A percentile compares a stretch with the other conserved stretches of the same genome.
Evolutionary conservation across 371 early-diverging fungal genomes (phyloP).

Genomic region (Choanephora cucurbitarum): DNA sequence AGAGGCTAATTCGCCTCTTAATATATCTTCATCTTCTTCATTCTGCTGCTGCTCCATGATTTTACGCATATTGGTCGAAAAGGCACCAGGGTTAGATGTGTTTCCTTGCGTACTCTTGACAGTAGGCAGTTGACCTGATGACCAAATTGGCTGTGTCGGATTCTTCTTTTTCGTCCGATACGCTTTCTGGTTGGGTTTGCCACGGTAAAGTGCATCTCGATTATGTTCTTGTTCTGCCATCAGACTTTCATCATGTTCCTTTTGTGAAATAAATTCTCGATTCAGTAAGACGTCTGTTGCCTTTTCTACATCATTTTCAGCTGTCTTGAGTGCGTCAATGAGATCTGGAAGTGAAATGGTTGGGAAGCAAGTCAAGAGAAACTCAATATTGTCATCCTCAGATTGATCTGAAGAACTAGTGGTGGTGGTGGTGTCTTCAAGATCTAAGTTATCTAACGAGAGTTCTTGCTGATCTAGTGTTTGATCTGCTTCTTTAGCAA

Average conservation of each 20-base stretch:
- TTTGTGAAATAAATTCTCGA: slow-evolving; percentile 21
- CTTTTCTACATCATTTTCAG: slow-evolving; percentile 39
- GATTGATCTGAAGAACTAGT: neutral
- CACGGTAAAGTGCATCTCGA: neutral
- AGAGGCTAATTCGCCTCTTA: slow-evolving; percentile 18
- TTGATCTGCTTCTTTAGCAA: slow-evolving; percentile 28
- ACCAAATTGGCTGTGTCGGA: slow-evolving; percentile 4
- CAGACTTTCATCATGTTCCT: slow-evolving; percentile 1
- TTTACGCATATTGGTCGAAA: slow-evolving; percentile 4
- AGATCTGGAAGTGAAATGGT: slow-evolving; percentile 18
- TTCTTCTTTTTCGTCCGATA: slow-evolving; percentile 17
- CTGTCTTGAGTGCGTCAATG: slow-evolving; percentile 15
- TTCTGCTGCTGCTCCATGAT: slow-evolving; percentile 13
- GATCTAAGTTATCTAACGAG: slow-evolving; percentile 1
- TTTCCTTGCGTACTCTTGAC: neutral
- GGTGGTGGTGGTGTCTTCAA: slow-evolving; percentile 9
- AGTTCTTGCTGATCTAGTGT: slow-evolving; percentile 6
- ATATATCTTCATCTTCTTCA: slow-evolving; percentile 4
- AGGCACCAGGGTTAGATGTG: slow-evolving; percentile 2
- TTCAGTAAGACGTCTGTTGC: slow-evolving; percentile 43
- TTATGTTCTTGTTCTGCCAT: neutral
- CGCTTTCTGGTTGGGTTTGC: slow-evolving; percentile 7
- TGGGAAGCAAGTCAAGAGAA: slow-evolving; percentile 43
- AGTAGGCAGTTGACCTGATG: slow-evolving; percentile 20
- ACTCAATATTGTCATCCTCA: slow-evolving; percentile 34